Evolutionary conservation across 805 yeast genomes (phyloP).

Genomic region (Kockiozyma suomiensis): DNA sequence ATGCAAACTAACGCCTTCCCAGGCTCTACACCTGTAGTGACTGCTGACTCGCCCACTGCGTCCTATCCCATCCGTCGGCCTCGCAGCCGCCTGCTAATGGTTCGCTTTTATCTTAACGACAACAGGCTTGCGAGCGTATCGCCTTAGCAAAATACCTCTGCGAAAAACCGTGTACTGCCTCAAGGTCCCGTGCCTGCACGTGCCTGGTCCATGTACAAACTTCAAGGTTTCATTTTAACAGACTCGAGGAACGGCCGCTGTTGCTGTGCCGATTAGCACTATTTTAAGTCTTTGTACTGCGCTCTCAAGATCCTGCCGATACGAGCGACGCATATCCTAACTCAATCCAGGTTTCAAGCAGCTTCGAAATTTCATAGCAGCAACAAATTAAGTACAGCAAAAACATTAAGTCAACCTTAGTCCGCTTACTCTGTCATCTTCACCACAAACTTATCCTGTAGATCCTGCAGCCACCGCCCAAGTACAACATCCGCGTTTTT

Average conservation of each 20-base stretch:
- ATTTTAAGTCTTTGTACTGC: no score
- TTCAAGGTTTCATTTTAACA: not conserved
- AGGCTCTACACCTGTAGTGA: no score
- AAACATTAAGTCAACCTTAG: not conserved
- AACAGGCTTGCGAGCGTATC: not conserved
- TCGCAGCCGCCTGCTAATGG: no score
- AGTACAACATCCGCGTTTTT: conserved; percentile 6
- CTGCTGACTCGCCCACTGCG: not conserved
- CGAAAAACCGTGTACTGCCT: no score
- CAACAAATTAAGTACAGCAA: not conserved
- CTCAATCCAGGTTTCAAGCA: no score
- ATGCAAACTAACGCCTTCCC: no score
- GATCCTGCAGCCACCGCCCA: conserved; percentile 13
- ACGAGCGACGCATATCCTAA: no score
- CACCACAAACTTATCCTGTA: conserved; percentile 20
- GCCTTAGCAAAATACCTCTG: no score
- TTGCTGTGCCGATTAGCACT: not conserved
- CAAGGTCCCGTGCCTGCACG: not conserved
- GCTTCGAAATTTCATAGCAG: no score
- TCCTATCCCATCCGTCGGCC: not conserved
- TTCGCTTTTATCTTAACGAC: no score
- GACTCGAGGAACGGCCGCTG: not conserved
- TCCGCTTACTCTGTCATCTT: conserved; percentile 6
- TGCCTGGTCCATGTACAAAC: not conserved
- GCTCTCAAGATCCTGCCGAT: no score